A percentile compares a stretch with the other conserved stretches of the same genome.
Conservation (phyloP, 2,329 filamentous ascomycete genomes). For the Zymoseptoria tritici region DNA sequence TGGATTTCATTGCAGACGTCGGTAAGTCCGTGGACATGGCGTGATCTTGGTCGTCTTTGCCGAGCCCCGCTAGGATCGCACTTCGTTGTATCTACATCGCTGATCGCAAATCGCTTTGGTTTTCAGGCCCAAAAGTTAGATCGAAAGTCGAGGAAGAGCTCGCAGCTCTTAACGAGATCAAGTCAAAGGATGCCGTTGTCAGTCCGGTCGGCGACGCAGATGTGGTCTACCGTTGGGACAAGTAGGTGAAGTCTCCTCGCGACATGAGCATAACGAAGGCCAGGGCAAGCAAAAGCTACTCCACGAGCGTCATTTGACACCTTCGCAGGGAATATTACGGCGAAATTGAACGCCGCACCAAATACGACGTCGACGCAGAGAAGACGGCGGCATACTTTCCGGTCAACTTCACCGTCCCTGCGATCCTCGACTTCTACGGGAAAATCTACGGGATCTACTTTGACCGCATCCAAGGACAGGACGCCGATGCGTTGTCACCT, state of each 20-base stretch:
- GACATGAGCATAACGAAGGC: neutral
- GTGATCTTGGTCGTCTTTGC: no score
- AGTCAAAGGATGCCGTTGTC: neutral
- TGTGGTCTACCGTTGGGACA: no score
- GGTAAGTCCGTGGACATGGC: no score
- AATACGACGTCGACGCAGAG: no score
- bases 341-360: no score
- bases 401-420: neutral
- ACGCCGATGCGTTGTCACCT: slow-evolving; percentile 49
- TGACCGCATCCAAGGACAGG: slow-evolving; percentile 43
- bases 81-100: no score
- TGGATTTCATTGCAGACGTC: neutral
- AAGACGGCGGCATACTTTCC: slow-evolving; percentile 9
- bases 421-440: slow-evolving; percentile 8
- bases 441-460: slow-evolving; percentile 8
- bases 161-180: neutral
- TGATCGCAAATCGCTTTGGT: no score
- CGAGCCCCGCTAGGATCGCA: no score
- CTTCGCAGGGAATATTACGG: neutral
- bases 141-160: neutral
- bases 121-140: neutral
- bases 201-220: no score
- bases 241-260: neutral
- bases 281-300: neutral
- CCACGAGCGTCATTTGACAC: neutral